Conservation (phyloP, 257 asterid genomes). For the Nemophila menziesii region DNA sequence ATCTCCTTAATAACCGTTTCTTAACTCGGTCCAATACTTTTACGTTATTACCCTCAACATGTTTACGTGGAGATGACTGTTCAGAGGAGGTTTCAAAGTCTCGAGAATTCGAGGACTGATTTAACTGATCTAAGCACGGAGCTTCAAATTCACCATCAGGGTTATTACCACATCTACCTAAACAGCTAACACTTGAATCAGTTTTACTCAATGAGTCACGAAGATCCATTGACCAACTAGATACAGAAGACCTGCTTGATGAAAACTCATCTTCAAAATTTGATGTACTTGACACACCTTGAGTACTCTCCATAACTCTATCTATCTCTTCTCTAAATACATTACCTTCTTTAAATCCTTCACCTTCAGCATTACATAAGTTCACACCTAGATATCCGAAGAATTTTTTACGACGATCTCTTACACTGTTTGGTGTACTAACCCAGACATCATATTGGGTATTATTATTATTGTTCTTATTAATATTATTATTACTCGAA, state of each 20-base stretch:
- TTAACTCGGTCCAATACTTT: conserved; percentile 25
- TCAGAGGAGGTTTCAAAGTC: conserved; percentile 13
- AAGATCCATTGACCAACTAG: conserved; percentile 35
- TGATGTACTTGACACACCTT: conserved; percentile 44
- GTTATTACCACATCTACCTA: conserved; percentile 17
- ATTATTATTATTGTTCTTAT: too few relatives aligned
- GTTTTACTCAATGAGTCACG: conserved; percentile 17
- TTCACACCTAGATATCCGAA: conserved; percentile 41
- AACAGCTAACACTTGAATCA: conserved; percentile 16
- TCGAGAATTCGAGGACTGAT: conserved; percentile 15
- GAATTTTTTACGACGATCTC: conserved; percentile 57
- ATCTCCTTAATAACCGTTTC: conserved; percentile 37
- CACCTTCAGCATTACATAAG: conserved; percentile 15
- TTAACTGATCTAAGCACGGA: conserved; percentile 14
- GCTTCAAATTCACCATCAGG: conserved; percentile 16
- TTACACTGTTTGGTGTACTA: conserved; percentile 53
- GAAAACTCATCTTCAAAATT: conserved; percentile 33
- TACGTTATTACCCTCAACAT: conserved; percentile 14
- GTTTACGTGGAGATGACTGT: conserved; percentile 18
- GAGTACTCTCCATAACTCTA: conserved; percentile 36
- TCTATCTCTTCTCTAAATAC: conserved; percentile 13
- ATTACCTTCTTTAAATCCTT: conserved; percentile 15
- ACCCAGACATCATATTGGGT: conserved; percentile 54
- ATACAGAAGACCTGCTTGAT: conserved; percentile 27
- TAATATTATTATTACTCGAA: conserved; percentile 7